Percentiles rank a stretch among this genome's conserved stretches.
phyloP scores from a whole-genome alignment of 2,329 filamentous ascomycete genomes.

The Aspergillus fumigatiaffinis region DNA sequence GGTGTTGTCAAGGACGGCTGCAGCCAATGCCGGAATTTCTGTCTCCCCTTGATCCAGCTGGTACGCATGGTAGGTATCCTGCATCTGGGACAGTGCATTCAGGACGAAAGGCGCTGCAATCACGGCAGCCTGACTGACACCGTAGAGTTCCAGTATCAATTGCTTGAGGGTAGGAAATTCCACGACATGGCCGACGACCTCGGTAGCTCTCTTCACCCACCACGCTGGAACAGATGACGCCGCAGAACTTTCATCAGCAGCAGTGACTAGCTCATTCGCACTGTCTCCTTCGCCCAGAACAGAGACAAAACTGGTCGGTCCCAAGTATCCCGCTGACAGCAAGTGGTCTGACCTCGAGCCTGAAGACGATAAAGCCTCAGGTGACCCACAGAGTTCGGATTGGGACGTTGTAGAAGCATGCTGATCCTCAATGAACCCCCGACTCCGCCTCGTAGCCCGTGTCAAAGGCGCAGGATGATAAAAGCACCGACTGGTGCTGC shows the following conservation, averaged over 20 bases:
- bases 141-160: conserved; percentile 20
- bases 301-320: conserved; percentile 32
- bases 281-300: conserved; percentile 21
- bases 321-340: conserved; percentile 27
- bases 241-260: conserved; percentile 1
- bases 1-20: conserved; percentile 26
- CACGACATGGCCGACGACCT: conserved; percentile 13
- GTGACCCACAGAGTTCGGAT: not conserved
- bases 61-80: conserved; percentile 11
- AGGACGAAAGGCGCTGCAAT: conserved; percentile 34
- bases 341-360: conserved; percentile 10
- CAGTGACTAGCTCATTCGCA: conserved; percentile 2
- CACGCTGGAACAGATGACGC: conserved; percentile 16
- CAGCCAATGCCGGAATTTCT: conserved; percentile 4
- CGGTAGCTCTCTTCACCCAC: conserved; percentile 18
- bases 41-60: conserved; percentile 9
- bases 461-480: conserved; percentile 33
- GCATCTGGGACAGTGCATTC: conserved; percentile 25
- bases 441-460: conserved; percentile 5
- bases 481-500: conserved; percentile 19
- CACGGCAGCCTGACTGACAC: conserved; percentile 28
- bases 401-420: not conserved
- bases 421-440: too few relatives aligned
- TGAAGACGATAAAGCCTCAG: conserved; percentile 3
- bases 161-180: conserved; percentile 15